Evolutionary conservation across 495 filamentous ascomycete genomes (phyloP), one percentile per base, ranked within the genome.

Genomic region (Lentithecium fluviatile): DNA sequence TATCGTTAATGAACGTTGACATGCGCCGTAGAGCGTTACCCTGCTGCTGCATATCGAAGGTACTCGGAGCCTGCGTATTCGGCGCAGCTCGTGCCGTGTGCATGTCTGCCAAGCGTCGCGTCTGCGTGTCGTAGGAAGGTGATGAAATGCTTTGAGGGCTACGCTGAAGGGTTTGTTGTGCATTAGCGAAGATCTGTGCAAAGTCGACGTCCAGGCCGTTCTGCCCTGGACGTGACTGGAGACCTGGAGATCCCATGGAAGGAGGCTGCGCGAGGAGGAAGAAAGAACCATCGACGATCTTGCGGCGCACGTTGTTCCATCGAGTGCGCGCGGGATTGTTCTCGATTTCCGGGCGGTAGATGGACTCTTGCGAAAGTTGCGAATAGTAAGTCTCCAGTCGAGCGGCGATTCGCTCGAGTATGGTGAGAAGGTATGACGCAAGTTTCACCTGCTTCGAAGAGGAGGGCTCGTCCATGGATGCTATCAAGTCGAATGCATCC

Each of bases 401-500:
- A 25, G 73, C 75, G 19, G 78, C 72, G 67, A 80, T 76, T 11
- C 77, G 70, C 57, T 80, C 78, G 25, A 79, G 77, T 12, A 78
- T 71, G 48, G 77, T 76, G 26, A 80, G 71, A 2, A 81, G 70
- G 59, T 79, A 79, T 0, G 73, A 69, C 1, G 75, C 69, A 4
- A 79, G 68, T 7, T 78, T 76, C 50, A 68, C 67, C 54, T 68
- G 66, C 45, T 69, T 70, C 24, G 58, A 60, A 17, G 54, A 43
- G 11, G 48, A 53, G 37, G 59, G 25, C 21, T 56, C 53, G n/a
- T 66, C 66, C 52, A 68, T 67, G 3, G 61, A 50, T 55, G 73
- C 72, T 45, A 77, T 66, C 48, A 71, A 70, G 20, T 76, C 78
- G 20, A 80, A 81, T 1, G 77, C 77, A 58, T 80, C 77, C 77